These are phyloP conservation scores for Coniochaeta sp. DNA, from an alignment of 2,329 filamentous ascomycete species.

Conservation along the genomic window DNA sequence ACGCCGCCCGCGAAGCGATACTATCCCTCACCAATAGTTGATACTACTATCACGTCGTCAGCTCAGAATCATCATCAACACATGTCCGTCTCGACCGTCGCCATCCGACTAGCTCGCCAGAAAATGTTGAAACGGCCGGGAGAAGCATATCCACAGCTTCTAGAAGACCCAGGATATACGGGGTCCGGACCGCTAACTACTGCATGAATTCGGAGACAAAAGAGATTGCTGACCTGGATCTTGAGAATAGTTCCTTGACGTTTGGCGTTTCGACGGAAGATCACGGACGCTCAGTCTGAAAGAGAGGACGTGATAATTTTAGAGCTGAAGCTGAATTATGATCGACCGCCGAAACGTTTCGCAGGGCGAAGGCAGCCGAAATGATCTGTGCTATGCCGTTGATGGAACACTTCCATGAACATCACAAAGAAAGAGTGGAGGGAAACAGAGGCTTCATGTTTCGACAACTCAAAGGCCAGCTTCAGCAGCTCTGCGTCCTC, in stretches of 20 bases:
- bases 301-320: neutral
- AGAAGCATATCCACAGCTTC: slow-evolving; percentile 3
- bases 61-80: neutral
- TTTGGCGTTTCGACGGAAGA: neutral
- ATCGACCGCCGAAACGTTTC: neutral
- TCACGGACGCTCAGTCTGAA: neutral
- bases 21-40: neutral
- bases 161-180: neutral
- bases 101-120: neutral
- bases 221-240: neutral
- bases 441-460: too few relatives aligned
- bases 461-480: too few relatives aligned
- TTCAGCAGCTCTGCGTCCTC: too few relatives aligned
- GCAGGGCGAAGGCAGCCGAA: neutral
- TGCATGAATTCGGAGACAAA: neutral
- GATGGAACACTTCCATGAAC: too few relatives aligned
- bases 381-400: too few relatives aligned
- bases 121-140: neutral
- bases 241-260: neutral
- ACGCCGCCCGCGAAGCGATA: too few relatives aligned
- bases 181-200: neutral
- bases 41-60: neutral
- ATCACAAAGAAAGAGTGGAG: too few relatives aligned
- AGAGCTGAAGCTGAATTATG: neutral
- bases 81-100: neutral